Evolutionary conservation across 208 protist species (phyloP).

Genomic region (Crithidia sp.): DNA sequence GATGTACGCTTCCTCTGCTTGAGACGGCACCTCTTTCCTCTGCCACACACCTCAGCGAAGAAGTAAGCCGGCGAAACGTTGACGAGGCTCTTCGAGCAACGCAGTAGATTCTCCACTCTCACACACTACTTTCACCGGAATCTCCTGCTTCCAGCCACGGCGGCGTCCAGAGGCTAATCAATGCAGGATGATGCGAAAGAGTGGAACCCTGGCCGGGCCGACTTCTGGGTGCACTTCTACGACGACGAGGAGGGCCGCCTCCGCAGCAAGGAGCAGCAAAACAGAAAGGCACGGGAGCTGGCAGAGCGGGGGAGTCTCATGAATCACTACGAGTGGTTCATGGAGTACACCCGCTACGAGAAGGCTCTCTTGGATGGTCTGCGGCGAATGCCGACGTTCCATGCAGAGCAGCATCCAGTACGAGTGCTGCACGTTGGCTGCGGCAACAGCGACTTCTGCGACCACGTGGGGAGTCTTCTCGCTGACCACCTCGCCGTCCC

Average conservation of each 20-base stretch:
- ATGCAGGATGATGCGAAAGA: conserved; percentile 48
- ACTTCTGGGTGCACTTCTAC: conserved; percentile 73
- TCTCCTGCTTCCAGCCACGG: too few relatives aligned
- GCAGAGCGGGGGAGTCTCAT: conserved; percentile 38
- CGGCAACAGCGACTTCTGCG: conserved; percentile 70
- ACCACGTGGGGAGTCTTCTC: conserved; percentile 30
- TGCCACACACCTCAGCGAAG: too few relatives aligned
- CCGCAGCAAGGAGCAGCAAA: conserved; percentile 36
- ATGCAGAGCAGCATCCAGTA: not conserved
- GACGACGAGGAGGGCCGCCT: conserved; percentile 42
- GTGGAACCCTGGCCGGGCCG: conserved; percentile 40
- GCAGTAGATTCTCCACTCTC: too few relatives aligned
- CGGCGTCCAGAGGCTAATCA: not conserved
- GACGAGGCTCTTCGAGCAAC: too few relatives aligned
- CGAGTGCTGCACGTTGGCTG: conserved; percentile 62
- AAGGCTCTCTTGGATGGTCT: conserved; percentile 20
- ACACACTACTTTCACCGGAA: too few relatives aligned
- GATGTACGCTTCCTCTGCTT: too few relatives aligned
- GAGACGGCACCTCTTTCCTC: too few relatives aligned
- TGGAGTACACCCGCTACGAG: conserved; percentile 54
- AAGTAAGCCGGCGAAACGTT: too few relatives aligned
- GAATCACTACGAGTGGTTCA: conserved; percentile 82
- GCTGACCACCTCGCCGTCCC: not conserved
- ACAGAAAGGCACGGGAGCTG: conserved; percentile 33
- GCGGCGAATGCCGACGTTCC: not conserved